Base-by-base conservation (phyloP, 192 early-diverging fungal genomes). In the Coemansia sp. region DNA sequence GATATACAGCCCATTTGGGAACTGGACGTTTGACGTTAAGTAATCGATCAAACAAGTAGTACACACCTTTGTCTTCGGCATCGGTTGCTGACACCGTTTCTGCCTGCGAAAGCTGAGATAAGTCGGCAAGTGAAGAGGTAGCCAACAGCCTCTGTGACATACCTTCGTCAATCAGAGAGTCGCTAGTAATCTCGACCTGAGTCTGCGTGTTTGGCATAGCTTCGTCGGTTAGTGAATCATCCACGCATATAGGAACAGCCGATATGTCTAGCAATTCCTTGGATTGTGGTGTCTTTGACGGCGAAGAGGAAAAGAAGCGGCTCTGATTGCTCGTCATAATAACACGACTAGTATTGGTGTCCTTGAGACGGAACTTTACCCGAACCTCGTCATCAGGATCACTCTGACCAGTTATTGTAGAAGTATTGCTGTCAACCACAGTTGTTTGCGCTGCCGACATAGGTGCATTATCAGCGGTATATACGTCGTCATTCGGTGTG, bases 331-430 rank as follows among this genome's bases (percentile, higher is more conserved):
- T 54, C 3, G 75, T 78, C 3, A 53, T 19, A 17, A 66, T 59
- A 5, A 59, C 30, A 41, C 33, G 39, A 27, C 34, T 49, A 21
- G 44, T 33, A n/a, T 21, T 37, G 2, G 55, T 27, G 24, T 61
- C 51, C 15, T 54, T 55, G 57, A 25, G 38, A 19, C 75, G 69
- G 44, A 71, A 71, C 42, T 52, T 64, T 40, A 67, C 65, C 13
- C 42, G 56, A 12, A 48, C 57, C 22, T 64, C 40, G 3, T 50
- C 57, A 0, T 50, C 55, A 0, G 33, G 45, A 0, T n/a, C 50
- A 13, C 9, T 25, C 25, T 3, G 13, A 27, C 6, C 21, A 45
- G 19, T 22, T 2, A 51, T 13, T 24, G 12, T 34, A 2, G 15
- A 38, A n/a, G n/a, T 15, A 8, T 39, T 21, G 53, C 21, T 9